These are phyloP conservation scores for Chimonanthus salicifolius DNA, from an alignment of 164 flowering plant species.

Conservation along the genomic window DNA sequence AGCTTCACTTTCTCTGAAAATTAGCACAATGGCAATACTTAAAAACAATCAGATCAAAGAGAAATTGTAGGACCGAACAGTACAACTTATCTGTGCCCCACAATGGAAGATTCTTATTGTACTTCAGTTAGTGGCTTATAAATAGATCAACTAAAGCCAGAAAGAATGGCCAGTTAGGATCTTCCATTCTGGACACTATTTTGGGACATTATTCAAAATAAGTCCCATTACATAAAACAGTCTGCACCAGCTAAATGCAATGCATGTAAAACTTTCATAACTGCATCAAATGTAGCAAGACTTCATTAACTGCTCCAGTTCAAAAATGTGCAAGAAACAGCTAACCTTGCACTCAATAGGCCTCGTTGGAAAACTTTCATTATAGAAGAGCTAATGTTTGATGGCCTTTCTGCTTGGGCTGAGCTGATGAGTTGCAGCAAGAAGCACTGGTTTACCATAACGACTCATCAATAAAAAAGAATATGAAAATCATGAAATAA, in stretches of 20 bases:
- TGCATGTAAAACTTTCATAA: background rate
- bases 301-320: background rate
- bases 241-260: background rate
- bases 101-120: background rate
- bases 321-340: background rate
- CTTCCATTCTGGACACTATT: background rate
- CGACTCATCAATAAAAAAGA: conserved; percentile 13
- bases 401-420: conserved; percentile 55
- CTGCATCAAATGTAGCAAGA: background rate
- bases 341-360: conserved; percentile 71
- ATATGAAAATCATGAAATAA: conserved; percentile 6
- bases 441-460: conserved; percentile 59
- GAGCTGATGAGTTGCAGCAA: conserved; percentile 85
- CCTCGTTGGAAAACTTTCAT: conserved; percentile 90
- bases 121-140: background rate
- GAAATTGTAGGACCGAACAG: background rate
- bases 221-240: background rate
- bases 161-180: background rate
- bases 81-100: background rate
- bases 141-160: background rate
- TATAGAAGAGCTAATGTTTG: conserved; percentile 75
- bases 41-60: conserved; percentile 1
- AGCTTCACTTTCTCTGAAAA: conserved; percentile 72
- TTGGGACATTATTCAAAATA: background rate
- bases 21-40: background rate